These are phyloP conservation scores for Hydnum rufescens DNA, from an alignment of 768 basidiomycete species.

Conservation along the genomic window DNA sequence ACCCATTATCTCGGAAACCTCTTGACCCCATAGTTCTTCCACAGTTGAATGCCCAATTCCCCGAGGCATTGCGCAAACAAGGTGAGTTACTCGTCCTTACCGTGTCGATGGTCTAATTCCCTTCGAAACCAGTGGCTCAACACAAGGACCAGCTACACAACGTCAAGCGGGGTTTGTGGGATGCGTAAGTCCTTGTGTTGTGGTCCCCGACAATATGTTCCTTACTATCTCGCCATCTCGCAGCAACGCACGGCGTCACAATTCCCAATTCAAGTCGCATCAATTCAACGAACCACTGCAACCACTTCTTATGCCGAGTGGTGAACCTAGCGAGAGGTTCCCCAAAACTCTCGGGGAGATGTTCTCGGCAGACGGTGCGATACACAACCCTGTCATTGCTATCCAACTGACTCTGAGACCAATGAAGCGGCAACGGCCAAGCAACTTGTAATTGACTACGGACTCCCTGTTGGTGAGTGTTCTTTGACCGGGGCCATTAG, in stretches of 20 bases:
- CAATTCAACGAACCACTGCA: constrained; percentile 27
- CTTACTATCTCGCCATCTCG: not conserved
- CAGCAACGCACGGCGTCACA: constrained; percentile 30
- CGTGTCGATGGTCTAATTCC: not conserved
- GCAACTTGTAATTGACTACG: constrained; percentile 30
- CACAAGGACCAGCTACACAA: constrained; percentile 28
- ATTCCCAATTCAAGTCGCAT: constrained; percentile 21
- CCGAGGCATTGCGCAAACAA: not conserved
- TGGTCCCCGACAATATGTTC: not conserved
- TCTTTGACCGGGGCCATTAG: not conserved
- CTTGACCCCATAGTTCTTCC: too few species aligned
- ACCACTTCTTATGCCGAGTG: constrained; percentile 28
- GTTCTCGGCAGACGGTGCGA: constrained; percentile 33
- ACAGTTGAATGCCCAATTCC: constrained; percentile 1
- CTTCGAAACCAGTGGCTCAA: constrained; percentile 9
- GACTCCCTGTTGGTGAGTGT: constrained; percentile 17
- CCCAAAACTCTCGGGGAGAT: constrained; percentile 32
- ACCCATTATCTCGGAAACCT: too few species aligned
- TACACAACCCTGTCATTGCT: not conserved
- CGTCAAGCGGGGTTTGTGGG: constrained; percentile 26
- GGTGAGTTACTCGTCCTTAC: not conserved
- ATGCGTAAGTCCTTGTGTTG: constrained; percentile 31
- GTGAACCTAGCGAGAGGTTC: constrained; percentile 27
- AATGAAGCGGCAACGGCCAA: constrained; percentile 23
- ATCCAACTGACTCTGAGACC: not conserved